Evolutionary conservation across 129 eudicot genomes (phyloP), one percentile per base, ranked within the genome.

Genomic region (Tagetes erecta): DNA sequence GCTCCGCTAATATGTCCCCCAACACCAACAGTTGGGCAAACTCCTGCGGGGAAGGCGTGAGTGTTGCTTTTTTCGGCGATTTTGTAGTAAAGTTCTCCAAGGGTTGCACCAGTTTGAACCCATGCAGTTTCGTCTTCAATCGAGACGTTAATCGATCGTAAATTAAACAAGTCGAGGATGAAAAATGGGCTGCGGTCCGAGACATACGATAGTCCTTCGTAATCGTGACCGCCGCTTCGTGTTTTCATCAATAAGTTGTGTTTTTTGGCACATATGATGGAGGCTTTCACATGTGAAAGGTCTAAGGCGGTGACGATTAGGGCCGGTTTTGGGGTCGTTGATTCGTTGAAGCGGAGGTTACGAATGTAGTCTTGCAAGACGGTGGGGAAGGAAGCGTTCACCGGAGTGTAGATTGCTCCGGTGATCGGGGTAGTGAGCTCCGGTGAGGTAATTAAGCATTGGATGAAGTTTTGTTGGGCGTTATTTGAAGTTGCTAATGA

Each of bases 331-430:
- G 6, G 65, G 7, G 65, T 34, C 6, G 65, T 59, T 14, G 65
- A 59, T 34, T 59, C 65, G 65, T 59, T 59, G 39, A 59, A 59
- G 40, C 65, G 65, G 40, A 59, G 65, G 65, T 59, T 59, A 11
- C 65, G 65, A 59, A 59, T 35, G 40, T 59, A 59, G 41, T 39
- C 41, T 59, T 59, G 65, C 14, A 59, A 59, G 7, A 59, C n/a
- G 40, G 65, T 34, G 41, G 38, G 38, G n/a, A 59, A 59, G 40
- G 65, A 59, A 35, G 65, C 33, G 41, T 59, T 59, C 40, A 40
- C 38, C 6, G 65, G 65, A 59, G 65, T 59, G 41, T 59, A 9
- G 65, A 59, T 59, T 11, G 65, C 65, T 33, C 40, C 41, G n/a
- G 65, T 59, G 65, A 59, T 59, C 40, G 65, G 65, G 34, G 14